A percentile compares a stretch with the other conserved stretches of the same genome.
Evolutionary conservation across 2,329 filamentous ascomycete genomes (phyloP).

Genomic region (Microdochium trichocladiopsis): DNA sequence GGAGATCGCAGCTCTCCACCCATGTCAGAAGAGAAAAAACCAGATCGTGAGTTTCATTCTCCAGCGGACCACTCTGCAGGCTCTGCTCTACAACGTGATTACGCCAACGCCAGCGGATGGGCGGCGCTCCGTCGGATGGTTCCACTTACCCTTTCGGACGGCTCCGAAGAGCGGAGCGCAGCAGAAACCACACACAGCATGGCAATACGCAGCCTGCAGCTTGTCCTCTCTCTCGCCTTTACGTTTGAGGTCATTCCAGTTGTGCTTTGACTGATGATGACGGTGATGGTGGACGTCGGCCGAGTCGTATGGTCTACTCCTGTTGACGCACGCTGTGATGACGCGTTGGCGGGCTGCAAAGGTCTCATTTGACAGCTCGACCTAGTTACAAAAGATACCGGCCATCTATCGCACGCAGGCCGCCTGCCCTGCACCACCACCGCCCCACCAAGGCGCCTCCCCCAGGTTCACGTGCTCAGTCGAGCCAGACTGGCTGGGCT

Average conservation of each 20-base stretch:
- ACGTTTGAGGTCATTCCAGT: no score
- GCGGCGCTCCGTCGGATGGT: not conserved
- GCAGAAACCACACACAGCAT: not conserved
- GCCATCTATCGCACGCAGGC: no score
- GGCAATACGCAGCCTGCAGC: no score
- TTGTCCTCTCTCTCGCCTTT: no score
- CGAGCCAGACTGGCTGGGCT: not conserved
- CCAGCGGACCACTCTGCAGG: not conserved
- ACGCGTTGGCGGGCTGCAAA: no score
- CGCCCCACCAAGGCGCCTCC: not conserved
- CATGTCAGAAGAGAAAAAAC: not conserved
- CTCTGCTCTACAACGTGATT: not conserved
- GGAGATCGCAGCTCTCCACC: not conserved
- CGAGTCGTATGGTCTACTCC: no score
- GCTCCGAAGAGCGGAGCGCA: not conserved
- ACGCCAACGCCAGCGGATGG: not conserved
- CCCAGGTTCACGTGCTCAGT: not conserved
- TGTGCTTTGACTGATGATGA: no score
- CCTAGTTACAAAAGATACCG: no score
- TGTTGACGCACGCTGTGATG: no score
- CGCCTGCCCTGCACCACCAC: no score
- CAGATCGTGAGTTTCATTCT: not conserved
- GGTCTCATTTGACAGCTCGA: no score
- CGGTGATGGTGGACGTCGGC: no score
- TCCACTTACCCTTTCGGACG: not conserved